Base-by-base conservation (phyloP, 75 land plant species). In the Sequoia sempervirens region DNA sequence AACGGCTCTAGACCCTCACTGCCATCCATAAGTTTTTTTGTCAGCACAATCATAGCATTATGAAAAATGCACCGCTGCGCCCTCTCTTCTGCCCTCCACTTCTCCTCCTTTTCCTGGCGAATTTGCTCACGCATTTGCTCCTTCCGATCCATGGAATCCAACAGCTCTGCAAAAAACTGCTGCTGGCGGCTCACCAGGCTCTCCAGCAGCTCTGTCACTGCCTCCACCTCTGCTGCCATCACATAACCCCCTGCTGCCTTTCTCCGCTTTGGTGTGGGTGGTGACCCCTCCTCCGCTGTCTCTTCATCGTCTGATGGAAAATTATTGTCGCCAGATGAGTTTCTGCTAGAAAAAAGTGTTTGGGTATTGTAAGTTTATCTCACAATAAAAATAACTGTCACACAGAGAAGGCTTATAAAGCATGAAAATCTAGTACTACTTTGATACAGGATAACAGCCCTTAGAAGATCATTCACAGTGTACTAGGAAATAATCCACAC, bases 81-180 rank as follows among this genome's bases (percentile, higher is more conserved):
- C 40, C 87, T 74, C 66, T 86, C 87, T 46, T 86, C 87, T 17
- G 81, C 87, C 34, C 87, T 45, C 87, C 87, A 86, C 80, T 84
- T 86, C 30, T 86, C 87, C 86, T 86, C 87, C 58, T 84, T 86
- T 13, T 86, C 87, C 43, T 84, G 87, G 30, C 87, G 80, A 3
- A 86, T 84, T 80, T 84, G 87, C 64, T 86, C 87, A 7, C 86
- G 86, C 12, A 84, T 58, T 32, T 70, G 86, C 87, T 86, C 87
- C 41, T 86, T 86, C 0, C 80, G 50, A 45, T 86, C 87, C 13
- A 86, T 74, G 20, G 87, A 85, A 43, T 86, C 83, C 46, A 84
- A 30, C 85, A 84, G 61, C 30, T 84, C 85, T 15, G 43, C 61
- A 20, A 84, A 84, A 61, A 84, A 84, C 30, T n/a, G 45, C 84